Evolutionary conservation across 805 yeast genomes (phyloP), one percentile per base, ranked within the genome.

Genomic region (Pichia sporocuriosa): DNA sequence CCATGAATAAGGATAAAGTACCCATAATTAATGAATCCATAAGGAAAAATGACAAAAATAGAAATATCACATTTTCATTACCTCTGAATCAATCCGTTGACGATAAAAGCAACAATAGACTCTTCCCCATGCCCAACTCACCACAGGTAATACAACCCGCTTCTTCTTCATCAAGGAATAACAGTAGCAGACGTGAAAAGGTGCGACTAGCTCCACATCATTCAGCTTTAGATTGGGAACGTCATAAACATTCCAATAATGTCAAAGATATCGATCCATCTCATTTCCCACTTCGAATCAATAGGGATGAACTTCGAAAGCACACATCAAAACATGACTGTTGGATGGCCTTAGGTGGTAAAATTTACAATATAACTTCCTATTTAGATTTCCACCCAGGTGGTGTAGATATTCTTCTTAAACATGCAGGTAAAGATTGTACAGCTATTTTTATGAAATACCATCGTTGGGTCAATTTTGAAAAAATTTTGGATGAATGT

Each of bases 361-460:
- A 77, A 53, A 95, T 90, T 2, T 90, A 84, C 65, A 86, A 89
- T 55, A 68, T 90, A n/a, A 79, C 96, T 0, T 79, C 83, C 11
- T 90, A 93, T 59, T 56, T 93, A 27, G 67, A 75, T 41, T 93
- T 79, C 59, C 98, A 90, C 52, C 98, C 98, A 0, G 98, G 98
- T 27, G 98, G 98, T 2, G 78, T 69, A 4, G 77, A 75, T 6
- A 85, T 87, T 54, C 64, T 90, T 32, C 67, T 85, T 76, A 73
- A 77, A 38, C 76, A 83, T 53, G 93, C 94, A 1, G 96, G 96
- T 0, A 68, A 69, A 37, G 97, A 90, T 57, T 93, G 90, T 1
- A 86, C 96, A 3, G 50, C 63, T 3, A 55, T 84, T 46, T 90
- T 90, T 55, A 77, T 80, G 59, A 78, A 79, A 61, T 84, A 81